Percentiles rank a stretch among this genome's conserved stretches.
phyloP scores from a whole-genome alignment of 2,329 filamentous ascomycete species.

The Pseudocercospora pini-densiflorae region DNA sequence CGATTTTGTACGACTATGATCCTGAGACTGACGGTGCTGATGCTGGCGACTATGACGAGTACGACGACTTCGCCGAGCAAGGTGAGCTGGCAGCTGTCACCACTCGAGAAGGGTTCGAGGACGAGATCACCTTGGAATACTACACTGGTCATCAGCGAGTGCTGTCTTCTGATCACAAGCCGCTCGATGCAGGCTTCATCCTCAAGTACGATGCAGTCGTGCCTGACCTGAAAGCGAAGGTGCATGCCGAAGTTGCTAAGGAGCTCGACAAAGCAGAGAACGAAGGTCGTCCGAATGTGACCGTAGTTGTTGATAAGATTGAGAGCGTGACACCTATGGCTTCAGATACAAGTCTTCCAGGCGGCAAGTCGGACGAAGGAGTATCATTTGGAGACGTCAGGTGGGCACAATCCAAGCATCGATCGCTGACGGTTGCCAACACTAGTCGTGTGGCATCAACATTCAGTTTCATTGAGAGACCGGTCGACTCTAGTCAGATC shows the following conservation, averaged over 20 bases:
- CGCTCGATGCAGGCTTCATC: slow-evolving; percentile 79
- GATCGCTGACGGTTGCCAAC: slow-evolving; percentile 84
- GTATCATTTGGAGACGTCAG: slow-evolving; percentile 79
- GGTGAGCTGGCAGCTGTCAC: slow-evolving; percentile 54
- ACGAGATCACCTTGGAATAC: slow-evolving; percentile 61
- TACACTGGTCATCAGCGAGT: slow-evolving; percentile 91
- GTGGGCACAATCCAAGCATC: slow-evolving; percentile 68
- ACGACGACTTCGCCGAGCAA: slow-evolving; percentile 53
- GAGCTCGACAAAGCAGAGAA: slow-evolving; percentile 92
- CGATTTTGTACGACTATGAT: slow-evolving; percentile 88
- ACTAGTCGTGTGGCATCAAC: slow-evolving; percentile 81
- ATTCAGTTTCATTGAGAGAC: slow-evolving; percentile 78
- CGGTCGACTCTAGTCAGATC: slow-evolving; percentile 53
- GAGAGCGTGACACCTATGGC: slow-evolving; percentile 38
- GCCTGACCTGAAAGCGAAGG: slow-evolving; percentile 78
- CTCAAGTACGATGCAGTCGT: slow-evolving; percentile 86
- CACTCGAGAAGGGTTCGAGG: slow-evolving; percentile 63
- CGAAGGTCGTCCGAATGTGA: slow-evolving; percentile 74
- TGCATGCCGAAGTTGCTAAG: slow-evolving; percentile 84
- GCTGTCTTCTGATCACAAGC: slow-evolving; percentile 94
- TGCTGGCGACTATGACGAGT: slow-evolving; percentile 58
- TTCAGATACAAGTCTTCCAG: slow-evolving; percentile 18
- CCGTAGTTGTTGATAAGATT: slow-evolving; percentile 72
- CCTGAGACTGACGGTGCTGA: slow-evolving; percentile 74
- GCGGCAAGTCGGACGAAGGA: slow-evolving; percentile 55